Conservation (phyloP, 495 filamentous ascomycete genomes). For the Pseudevernia furfuracea region DNA sequence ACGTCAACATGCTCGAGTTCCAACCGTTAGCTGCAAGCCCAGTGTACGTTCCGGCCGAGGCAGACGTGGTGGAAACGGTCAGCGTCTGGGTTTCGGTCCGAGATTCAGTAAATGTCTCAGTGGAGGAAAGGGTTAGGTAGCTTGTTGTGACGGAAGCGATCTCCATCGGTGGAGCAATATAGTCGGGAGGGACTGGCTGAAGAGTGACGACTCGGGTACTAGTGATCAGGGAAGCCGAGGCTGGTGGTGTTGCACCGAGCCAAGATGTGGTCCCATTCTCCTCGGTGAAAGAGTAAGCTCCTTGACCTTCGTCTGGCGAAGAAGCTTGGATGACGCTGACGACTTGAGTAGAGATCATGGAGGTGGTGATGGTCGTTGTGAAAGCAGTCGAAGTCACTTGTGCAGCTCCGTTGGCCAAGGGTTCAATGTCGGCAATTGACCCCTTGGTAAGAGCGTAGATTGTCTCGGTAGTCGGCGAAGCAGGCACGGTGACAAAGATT, state of each 20-base stretch:
- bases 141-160: conserved; percentile 3
- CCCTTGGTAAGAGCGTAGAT: conserved; percentile 6
- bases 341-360: conserved; percentile 9
- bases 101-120: conserved; percentile 4
- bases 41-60: conserved; percentile 14
- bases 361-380: conserved; percentile 14
- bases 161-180: neutral
- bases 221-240: conserved; percentile 1
- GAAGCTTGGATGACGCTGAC: conserved; percentile 11
- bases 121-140: conserved; percentile 13
- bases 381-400: conserved; percentile 10
- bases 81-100: conserved; percentile 3
- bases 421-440: neutral
- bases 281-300: conserved; percentile 18
- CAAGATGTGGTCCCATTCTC: conserved; percentile 21
- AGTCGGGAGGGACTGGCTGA: neutral
- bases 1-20: conserved; percentile 20
- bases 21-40: conserved; percentile 21
- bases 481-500: conserved; percentile 8
- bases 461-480: conserved; percentile 20
- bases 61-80: neutral
- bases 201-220: conserved; percentile 16
- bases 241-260: conserved; percentile 17
- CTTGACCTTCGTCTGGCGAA: conserved; percentile 5
- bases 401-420: conserved; percentile 9